A percentile compares a stretch with the other conserved stretches of the same genome.
Conservation (phyloP, 2,329 filamentous ascomycete species). For the Plenodomus biglobosus region DNA sequence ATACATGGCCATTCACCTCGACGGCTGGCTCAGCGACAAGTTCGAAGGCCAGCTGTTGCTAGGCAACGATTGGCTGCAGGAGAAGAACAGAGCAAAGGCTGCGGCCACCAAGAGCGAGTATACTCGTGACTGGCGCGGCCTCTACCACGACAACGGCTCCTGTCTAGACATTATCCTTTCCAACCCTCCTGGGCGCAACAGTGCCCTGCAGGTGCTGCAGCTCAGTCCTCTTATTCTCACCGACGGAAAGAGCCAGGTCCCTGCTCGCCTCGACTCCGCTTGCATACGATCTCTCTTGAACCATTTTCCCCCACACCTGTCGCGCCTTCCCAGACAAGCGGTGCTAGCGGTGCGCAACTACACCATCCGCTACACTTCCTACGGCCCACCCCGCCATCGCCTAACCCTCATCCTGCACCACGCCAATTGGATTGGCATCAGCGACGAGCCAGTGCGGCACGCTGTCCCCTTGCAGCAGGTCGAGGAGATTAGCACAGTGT, state of each 20-base stretch:
- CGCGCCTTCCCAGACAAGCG: constrained; percentile 2
- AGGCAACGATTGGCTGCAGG: constrained; percentile 26
- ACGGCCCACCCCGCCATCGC: constrained; percentile 25
- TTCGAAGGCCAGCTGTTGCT: constrained; percentile 24
- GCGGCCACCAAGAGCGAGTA: constrained; percentile 5
- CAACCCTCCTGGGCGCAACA: constrained; percentile 5
- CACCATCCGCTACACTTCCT: constrained; percentile 28
- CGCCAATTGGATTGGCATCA: constrained; percentile 16
- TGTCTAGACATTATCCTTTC: constrained; percentile 32
- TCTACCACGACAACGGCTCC: constrained; percentile 42
- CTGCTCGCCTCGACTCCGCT: constrained; percentile 15
- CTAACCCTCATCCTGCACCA: constrained; percentile 26
- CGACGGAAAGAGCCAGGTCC: constrained; percentile 29
- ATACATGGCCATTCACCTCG: constrained; percentile 19
- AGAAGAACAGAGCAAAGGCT: constrained; percentile 11
- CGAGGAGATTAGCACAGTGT: not conserved
- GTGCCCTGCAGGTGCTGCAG: constrained; percentile 27
- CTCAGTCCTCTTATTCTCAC: constrained; percentile 26
- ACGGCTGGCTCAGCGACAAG: constrained; percentile 26
- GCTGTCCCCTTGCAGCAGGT: not conserved
- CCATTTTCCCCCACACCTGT: constrained; percentile 2
- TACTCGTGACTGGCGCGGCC: constrained; percentile 18
- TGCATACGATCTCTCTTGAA: constrained; percentile 12
- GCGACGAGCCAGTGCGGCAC: not conserved
- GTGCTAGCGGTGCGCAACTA: constrained; percentile 26